A percentile compares a stretch with the other conserved stretches of the same genome.
These are phyloP conservation scores for Magnolia sinica DNA, from an alignment of 164 flowering plant species.

Conservation along the genomic window DNA sequence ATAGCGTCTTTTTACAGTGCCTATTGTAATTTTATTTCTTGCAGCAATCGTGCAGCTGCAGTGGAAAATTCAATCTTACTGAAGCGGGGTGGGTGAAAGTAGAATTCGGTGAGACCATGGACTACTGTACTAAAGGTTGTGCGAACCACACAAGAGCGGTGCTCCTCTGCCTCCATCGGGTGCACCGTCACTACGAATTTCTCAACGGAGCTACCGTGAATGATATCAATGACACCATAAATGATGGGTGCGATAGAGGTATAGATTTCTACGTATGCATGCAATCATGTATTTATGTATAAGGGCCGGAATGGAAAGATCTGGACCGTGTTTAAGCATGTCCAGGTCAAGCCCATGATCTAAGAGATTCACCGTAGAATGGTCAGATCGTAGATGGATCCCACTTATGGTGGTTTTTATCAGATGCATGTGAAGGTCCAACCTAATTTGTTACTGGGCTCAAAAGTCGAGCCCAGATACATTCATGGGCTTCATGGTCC, in stretches of 20 bases:
- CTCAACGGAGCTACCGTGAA: background rate
- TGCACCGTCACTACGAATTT: slow-evolving; percentile 14
- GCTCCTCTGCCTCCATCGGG: slow-evolving; percentile 11
- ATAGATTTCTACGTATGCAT: background rate
- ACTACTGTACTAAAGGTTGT: slow-evolving; percentile 13
- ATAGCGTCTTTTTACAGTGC: no score
- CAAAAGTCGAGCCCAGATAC: no score
- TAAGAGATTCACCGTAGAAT: no score
- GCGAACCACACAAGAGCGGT: slow-evolving; percentile 10
- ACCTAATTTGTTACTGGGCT: no score
- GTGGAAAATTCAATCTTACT: slow-evolving; percentile 1
- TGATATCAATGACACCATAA: slow-evolving; percentile 12
- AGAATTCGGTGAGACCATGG: background rate
- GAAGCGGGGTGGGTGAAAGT: slow-evolving; percentile 14
- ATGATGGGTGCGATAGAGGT: slow-evolving; percentile 7
- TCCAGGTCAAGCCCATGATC: no score
- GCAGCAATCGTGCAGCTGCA: slow-evolving; percentile 8
- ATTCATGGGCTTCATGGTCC: no score
- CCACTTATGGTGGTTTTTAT: no score
- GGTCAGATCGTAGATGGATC: no score
- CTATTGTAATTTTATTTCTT: no score
- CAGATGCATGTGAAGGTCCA: no score
- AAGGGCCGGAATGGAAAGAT: no score
- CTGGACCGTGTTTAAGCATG: no score
- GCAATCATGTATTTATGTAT: background rate